A percentile compares a stretch with the other conserved stretches of the same genome.
phyloP scores from a whole-genome alignment of 768 basidiomycete species.

The Boletus rubroflammeus region DNA sequence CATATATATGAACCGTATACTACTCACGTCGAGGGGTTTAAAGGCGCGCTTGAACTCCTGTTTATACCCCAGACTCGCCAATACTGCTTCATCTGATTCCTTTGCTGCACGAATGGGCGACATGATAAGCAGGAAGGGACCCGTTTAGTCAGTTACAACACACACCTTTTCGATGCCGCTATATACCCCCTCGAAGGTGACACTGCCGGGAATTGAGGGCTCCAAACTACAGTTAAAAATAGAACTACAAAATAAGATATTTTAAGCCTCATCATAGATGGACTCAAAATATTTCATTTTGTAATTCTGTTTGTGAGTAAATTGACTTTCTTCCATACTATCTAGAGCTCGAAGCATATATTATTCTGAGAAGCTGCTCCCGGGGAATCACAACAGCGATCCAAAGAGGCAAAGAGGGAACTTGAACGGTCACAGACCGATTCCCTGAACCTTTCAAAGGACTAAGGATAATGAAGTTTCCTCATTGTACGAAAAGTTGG shows the following conservation, averaged over 20 bases:
- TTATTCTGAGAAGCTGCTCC: not conserved
- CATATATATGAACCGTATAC: not conserved
- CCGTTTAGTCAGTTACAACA: not conserved
- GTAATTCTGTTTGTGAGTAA: too few species aligned
- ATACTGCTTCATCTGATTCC: conserved; percentile 25
- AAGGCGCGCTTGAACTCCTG: conserved; percentile 35
- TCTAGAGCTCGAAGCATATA: not conserved
- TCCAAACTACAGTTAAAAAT: too few species aligned
- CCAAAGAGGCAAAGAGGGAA: too few species aligned
- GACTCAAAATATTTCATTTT: too few species aligned
- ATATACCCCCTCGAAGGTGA: not conserved
- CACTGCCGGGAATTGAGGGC: too few species aligned
- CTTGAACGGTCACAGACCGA: not conserved
- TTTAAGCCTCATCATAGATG: too few species aligned
- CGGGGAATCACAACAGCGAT: not conserved
- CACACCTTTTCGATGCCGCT: not conserved
- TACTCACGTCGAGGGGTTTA: conserved; percentile 26
- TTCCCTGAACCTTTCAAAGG: not conserved
- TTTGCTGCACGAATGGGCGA: not conserved
- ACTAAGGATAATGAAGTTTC: not conserved
- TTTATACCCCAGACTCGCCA: conserved; percentile 31
- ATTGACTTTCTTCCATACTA: not conserved
- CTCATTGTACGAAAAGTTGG: not conserved
- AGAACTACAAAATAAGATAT: too few species aligned
- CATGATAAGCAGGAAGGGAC: not conserved